Conservation (phyloP, 345 rosid genomes). For the Diplotaxis tenuifolia region DNA sequence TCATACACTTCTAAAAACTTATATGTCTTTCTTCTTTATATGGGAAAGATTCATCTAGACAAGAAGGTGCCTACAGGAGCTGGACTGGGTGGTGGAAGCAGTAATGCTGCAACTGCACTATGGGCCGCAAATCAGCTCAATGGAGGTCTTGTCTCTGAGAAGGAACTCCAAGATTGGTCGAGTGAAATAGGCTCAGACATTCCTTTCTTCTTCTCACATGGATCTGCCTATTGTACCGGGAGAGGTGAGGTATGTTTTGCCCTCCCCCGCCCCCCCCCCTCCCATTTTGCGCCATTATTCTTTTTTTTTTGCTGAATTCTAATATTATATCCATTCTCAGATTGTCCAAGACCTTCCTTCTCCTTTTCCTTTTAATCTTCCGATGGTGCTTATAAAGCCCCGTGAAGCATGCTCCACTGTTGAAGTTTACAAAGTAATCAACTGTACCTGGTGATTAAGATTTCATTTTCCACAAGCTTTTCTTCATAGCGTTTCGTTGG, state of each 20-base stretch:
- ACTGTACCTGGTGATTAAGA: slow-evolving; percentile 1
- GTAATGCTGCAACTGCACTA: slow-evolving; percentile 97
- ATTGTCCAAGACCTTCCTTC: slow-evolving; percentile 80
- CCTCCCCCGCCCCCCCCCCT: too few relatives aligned
- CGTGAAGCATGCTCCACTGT: slow-evolving; percentile 86
- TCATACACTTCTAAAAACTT: neutral
- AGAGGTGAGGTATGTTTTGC: slow-evolving; percentile 84
- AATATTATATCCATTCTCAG: slow-evolving; percentile 41
- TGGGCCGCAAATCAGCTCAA: slow-evolving; percentile 98
- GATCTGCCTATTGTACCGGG: slow-evolving; percentile 94
- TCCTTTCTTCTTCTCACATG: slow-evolving; percentile 93
- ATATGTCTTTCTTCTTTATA: neutral
- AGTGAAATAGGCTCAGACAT: slow-evolving; percentile 96
- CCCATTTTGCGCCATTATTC: neutral
- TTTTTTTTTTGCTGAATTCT: slow-evolving; percentile 4
- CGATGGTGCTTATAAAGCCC: slow-evolving; percentile 91
- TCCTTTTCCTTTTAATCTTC: slow-evolving; percentile 65
- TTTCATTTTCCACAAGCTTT: neutral
- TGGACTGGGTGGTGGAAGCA: slow-evolving; percentile 97
- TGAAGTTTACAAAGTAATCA: slow-evolving; percentile 84
- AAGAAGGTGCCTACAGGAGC: slow-evolving; percentile 93
- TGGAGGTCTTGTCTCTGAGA: slow-evolving; percentile 70
- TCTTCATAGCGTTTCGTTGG: too few relatives aligned
- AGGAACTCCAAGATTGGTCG: slow-evolving; percentile 95
- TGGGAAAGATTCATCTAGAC: slow-evolving; percentile 78